A percentile compares a stretch with the other conserved stretches of the same genome.
These are phyloP conservation scores for Kuraishia piskuri DNA, from an alignment of 805 yeast species.

Conservation along the genomic window DNA sequence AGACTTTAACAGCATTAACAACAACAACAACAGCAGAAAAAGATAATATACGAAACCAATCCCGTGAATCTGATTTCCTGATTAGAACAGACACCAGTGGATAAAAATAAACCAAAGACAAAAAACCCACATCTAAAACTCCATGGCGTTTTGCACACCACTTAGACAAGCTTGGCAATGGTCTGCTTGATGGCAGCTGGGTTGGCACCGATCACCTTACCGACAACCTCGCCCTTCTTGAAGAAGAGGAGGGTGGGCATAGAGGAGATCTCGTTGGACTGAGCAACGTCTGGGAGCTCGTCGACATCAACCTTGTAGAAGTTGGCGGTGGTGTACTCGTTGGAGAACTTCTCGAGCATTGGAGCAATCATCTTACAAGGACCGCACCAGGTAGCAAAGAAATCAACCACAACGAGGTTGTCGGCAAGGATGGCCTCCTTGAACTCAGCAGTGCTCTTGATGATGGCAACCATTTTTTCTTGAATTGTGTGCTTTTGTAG, in stretches of 20 bases:
- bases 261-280: conserved; percentile 45
- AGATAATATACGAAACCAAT: not conserved
- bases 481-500: not conserved
- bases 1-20: not conserved
- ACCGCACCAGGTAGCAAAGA: conserved; percentile 98
- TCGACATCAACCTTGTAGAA: conserved; percentile 94
- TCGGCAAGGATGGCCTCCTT: conserved; percentile 49
- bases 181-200: conserved; percentile 74
- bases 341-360: conserved; percentile 72
- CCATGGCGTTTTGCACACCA: not conserved
- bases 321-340: conserved; percentile 54
- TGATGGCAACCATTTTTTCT: conserved; percentile 42
- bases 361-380: conserved; percentile 99
- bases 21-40: not conserved
- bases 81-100: not conserved
- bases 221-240: conserved; percentile 75
- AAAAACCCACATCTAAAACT: not conserved
- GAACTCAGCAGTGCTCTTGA: conserved; percentile 48
- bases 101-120: not conserved
- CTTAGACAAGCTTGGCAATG: conserved; percentile 21
- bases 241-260: conserved; percentile 65
- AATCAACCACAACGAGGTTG: conserved; percentile 86
- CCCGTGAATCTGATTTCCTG: not conserved
- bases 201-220: conserved; percentile 85
- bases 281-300: conserved; percentile 67